A percentile compares a stretch with the other conserved stretches of the same genome.
These are phyloP conservation scores for Akanthomyces uredinophilus DNA, from an alignment of 2,329 filamentous ascomycete genomes.

Conservation along the genomic window DNA sequence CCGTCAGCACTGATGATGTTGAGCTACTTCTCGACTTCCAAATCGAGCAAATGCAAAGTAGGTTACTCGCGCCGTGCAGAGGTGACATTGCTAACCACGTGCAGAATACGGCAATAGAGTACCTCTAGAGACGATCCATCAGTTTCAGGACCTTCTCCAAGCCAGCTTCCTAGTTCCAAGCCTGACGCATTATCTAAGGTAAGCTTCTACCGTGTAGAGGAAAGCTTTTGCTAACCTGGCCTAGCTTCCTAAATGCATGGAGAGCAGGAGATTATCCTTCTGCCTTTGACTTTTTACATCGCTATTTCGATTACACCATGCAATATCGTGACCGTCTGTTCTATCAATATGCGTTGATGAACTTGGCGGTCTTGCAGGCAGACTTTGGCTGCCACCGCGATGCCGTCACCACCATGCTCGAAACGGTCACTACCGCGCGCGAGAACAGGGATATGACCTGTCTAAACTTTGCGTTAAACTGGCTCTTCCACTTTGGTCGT, in stretches of 20 bases:
- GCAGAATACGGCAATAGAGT: conserved; percentile 72
- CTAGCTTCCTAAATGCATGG: conserved; percentile 89
- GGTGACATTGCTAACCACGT: conserved; percentile 15
- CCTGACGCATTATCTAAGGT: conserved; percentile 71
- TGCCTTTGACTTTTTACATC: conserved; percentile 84
- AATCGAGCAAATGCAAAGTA: conserved; percentile 80
- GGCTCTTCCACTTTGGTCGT: conserved; percentile 92
- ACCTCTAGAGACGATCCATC: conserved; percentile 65
- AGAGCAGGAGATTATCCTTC: conserved; percentile 83
- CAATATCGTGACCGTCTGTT: conserved; percentile 75
- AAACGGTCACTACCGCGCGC: conserved; percentile 88
- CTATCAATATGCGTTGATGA: conserved; percentile 93
- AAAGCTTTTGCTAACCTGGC: conserved; percentile 15
- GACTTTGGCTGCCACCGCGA: conserved; percentile 91
- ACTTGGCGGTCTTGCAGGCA: conserved; percentile 86
- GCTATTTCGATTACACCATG: conserved; percentile 96
- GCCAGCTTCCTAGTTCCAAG: conserved; percentile 66
- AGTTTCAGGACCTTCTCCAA: conserved; percentile 63
- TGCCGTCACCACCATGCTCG: conserved; percentile 89
- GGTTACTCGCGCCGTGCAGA: conserved; percentile 20
- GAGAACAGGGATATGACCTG: conserved; percentile 91
- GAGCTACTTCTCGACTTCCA: conserved; percentile 82
- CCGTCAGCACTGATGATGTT: conserved; percentile 71
- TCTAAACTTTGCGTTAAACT: conserved; percentile 91
- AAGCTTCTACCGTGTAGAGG: neutral